Conservation (phyloP, 768 basidiomycete genomes). For the Pholiota molesta region DNA sequence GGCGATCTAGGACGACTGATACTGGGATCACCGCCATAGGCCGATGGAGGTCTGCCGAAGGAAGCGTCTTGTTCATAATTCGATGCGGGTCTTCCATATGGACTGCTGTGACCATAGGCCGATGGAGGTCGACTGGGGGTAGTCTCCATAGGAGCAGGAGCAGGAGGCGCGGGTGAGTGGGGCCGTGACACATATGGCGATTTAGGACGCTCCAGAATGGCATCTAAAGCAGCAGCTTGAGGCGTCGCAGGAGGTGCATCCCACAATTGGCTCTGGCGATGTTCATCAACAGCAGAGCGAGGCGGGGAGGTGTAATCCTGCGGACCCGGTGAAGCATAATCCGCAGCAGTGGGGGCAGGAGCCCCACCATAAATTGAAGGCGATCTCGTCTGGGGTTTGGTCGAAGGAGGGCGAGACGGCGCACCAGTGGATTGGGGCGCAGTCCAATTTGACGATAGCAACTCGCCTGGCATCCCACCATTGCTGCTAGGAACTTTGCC, state of each 20-base stretch:
- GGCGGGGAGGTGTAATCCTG: conserved; percentile 20
- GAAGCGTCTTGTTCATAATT: neutral
- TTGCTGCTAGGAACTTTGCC: conserved; percentile 17
- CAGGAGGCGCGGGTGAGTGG: neutral
- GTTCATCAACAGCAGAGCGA: conserved; percentile 23
- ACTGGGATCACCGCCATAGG: neutral
- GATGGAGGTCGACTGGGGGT: neutral
- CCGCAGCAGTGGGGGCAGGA: conserved; percentile 1
- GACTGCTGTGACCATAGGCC: neutral
- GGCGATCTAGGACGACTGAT: conserved; percentile 18
- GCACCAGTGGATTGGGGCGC: conserved; percentile 13
- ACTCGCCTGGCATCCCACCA: conserved; percentile 14
- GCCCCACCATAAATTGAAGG: conserved; percentile 16
- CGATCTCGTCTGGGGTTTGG: conserved; percentile 21
- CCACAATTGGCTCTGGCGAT: conserved; percentile 23
- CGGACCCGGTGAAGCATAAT: conserved; percentile 9
- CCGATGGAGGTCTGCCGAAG: neutral
- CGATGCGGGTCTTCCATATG: neutral
- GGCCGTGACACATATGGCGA: conserved; percentile 12
- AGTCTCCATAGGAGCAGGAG: neutral
- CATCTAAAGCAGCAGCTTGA: conserved; percentile 11
- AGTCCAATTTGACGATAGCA: conserved; percentile 18
- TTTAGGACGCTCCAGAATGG: conserved; percentile 7
- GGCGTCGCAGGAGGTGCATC: conserved; percentile 13
- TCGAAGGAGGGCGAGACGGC: conserved; percentile 23